Conservation (phyloP, 106 monocot species). For the Dendrobium officinale region DNA sequence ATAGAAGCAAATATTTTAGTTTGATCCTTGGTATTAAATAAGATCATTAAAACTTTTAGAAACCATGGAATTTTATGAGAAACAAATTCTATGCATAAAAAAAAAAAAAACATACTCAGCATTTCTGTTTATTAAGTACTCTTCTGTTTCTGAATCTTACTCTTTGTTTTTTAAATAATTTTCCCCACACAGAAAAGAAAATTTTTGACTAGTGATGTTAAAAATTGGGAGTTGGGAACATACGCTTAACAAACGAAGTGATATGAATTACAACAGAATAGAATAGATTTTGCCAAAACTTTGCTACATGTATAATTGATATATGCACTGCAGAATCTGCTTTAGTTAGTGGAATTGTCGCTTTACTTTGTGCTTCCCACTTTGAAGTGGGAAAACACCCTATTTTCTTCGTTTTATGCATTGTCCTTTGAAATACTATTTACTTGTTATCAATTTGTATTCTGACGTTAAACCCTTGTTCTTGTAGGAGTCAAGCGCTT, state of each 20-base stretch:
- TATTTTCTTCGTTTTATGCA: too few species aligned
- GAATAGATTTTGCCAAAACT: too few species aligned
- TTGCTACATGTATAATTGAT: too few species aligned
- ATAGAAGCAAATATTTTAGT: background rate
- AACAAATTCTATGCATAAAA: background rate
- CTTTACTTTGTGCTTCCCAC: too few species aligned
- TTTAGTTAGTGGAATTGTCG: too few species aligned
- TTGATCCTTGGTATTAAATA: background rate
- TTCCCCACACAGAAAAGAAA: background rate
- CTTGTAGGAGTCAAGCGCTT: constrained; percentile 59
- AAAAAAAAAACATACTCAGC: background rate
- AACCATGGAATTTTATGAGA: background rate
- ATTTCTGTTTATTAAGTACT: background rate
- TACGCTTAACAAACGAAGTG: background rate
- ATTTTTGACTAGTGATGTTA: background rate
- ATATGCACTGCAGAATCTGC: too few species aligned
- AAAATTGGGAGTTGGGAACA: background rate
- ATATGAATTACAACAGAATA: background rate
- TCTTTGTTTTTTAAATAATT: background rate
- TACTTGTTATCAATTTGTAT: background rate
- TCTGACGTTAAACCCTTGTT: background rate
- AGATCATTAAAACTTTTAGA: background rate
- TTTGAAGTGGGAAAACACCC: too few species aligned
- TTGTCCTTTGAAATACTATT: too few species aligned
- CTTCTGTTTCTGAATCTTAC: background rate